Evolutionary conservation across 2,329 filamentous ascomycete genomes (phyloP).

Genomic region (Aureobasidium zeae): DNA sequence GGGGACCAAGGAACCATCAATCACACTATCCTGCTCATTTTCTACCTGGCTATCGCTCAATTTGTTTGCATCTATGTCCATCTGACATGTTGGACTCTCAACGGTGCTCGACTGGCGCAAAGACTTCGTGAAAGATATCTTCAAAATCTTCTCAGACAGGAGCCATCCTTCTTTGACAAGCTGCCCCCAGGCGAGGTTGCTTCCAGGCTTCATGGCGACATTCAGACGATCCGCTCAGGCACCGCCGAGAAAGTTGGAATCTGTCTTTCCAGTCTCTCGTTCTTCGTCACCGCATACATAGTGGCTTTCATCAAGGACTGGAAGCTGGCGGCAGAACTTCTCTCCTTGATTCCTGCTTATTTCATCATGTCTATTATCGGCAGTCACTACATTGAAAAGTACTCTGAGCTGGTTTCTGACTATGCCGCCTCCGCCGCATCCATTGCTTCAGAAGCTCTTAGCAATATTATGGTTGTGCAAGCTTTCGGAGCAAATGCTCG

Average conservation of each 20-base stretch:
- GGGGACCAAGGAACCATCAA: slow-evolving; percentile 41
- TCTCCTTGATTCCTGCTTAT: slow-evolving; percentile 55
- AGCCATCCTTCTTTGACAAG: slow-evolving; percentile 55
- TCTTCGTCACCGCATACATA: slow-evolving; percentile 58
- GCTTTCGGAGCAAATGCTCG: slow-evolving; percentile 52
- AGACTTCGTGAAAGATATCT: slow-evolving; percentile 55
- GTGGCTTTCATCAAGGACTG: slow-evolving; percentile 58
- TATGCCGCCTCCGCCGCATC: slow-evolving; percentile 50
- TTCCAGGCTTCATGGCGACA: slow-evolving; percentile 55
- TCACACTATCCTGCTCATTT: slow-evolving; percentile 49
- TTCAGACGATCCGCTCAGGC: slow-evolving; percentile 57
- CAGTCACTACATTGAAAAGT: slow-evolving; percentile 46
- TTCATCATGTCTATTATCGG: slow-evolving; percentile 50
- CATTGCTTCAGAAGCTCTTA: slow-evolving; percentile 54
- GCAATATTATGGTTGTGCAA: slow-evolving; percentile 53
- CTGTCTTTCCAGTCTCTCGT: slow-evolving; percentile 51
- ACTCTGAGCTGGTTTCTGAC: slow-evolving; percentile 41
- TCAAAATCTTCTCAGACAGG: slow-evolving; percentile 49
- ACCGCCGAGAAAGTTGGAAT: slow-evolving; percentile 64
- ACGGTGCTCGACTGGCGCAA: slow-evolving; percentile 54
- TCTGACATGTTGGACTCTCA: slow-evolving; percentile 54
- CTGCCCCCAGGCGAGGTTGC: slow-evolving; percentile 55
- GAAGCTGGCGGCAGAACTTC: slow-evolving; percentile 53
- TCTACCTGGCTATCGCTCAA: slow-evolving; percentile 55
- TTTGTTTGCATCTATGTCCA: slow-evolving; percentile 57